phyloP scores from a whole-genome alignment of 2,329 filamentous ascomycete genomes.

The Fusarium nanum region DNA sequence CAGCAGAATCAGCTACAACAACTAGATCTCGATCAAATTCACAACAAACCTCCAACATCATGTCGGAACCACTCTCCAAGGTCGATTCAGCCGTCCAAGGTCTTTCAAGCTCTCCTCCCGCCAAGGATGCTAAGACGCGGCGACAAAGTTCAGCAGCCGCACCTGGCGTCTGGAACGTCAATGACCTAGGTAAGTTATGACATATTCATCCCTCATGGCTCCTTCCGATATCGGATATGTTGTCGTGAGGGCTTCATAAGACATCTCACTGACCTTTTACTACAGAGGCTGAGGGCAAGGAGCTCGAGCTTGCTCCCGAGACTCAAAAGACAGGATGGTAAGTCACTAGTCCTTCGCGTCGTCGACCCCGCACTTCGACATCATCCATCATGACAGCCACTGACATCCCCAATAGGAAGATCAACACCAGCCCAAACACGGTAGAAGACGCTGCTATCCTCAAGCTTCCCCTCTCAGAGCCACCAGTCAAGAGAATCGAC shows the following conservation, averaged over 20 bases:
- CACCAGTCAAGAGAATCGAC: conserved; percentile 93
- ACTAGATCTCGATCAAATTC: conserved; percentile 42
- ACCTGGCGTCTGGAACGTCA: conserved; percentile 78
- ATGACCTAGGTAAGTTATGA: conserved; percentile 78
- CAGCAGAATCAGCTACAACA: conserved; percentile 33
- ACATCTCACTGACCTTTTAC: conserved; percentile 30
- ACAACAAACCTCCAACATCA: conserved; percentile 43
- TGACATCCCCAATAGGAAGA: conserved; percentile 74
- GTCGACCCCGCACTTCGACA: conserved; percentile 8
- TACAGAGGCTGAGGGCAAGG: conserved; percentile 77
- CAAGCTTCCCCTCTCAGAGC: conserved; percentile 82
- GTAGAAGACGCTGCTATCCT: conserved; percentile 88
- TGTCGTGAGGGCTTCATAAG: not conserved
- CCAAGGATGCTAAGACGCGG: conserved; percentile 67
- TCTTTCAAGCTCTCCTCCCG: conserved; percentile 73
- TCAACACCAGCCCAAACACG: conserved; percentile 84
- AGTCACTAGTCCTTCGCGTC: conserved; percentile 49
- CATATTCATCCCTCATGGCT: conserved; percentile 6
- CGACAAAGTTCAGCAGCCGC: conserved; percentile 78
- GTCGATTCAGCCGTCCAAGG: conserved; percentile 92
- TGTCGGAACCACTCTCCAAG: conserved; percentile 76
- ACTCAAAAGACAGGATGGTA: conserved; percentile 92
- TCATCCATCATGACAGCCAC: not conserved
- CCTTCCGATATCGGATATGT: conserved; percentile 22
- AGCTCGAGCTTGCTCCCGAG: conserved; percentile 80